Percentiles rank a stretch among this genome's conserved stretches.
Conservation (phyloP, 2,329 filamentous ascomycete genomes). For the Talaromyces funiculosus region DNA sequence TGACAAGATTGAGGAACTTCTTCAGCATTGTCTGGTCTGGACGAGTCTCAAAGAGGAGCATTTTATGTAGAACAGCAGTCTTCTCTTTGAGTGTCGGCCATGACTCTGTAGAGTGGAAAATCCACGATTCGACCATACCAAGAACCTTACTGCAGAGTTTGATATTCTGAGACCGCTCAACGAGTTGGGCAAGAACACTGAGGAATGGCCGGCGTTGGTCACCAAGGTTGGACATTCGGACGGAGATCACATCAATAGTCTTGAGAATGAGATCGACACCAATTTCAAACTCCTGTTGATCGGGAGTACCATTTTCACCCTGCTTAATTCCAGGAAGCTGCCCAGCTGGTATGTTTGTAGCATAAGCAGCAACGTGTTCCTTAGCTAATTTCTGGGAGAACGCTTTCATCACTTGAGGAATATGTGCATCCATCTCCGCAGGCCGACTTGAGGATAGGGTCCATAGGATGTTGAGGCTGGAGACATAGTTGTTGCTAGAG, state of each 20-base stretch:
- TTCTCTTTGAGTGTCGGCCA: slow-evolving; percentile 98
- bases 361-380: slow-evolving; percentile 77
- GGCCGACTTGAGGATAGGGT: slow-evolving; percentile 80
- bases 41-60: slow-evolving; percentile 89
- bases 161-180: slow-evolving; percentile 88
- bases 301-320: slow-evolving; percentile 43
- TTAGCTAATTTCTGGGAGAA: slow-evolving; percentile 86
- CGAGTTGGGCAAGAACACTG: slow-evolving; percentile 86
- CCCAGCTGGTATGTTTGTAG: slow-evolving; percentile 41
- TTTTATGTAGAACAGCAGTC: slow-evolving; percentile 97
- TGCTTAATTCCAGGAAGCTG: slow-evolving; percentile 33
- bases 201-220: slow-evolving; percentile 90
- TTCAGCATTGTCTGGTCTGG: slow-evolving; percentile 77
- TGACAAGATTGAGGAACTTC: slow-evolving; percentile 92
- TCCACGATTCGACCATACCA: slow-evolving; percentile 90
- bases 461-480: slow-evolving; percentile 90
- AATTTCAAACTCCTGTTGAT: slow-evolving; percentile 75
- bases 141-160: slow-evolving; percentile 87
- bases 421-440: slow-evolving; percentile 82
- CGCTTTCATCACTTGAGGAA: slow-evolving; percentile 83
- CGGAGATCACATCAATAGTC: slow-evolving; percentile 84
- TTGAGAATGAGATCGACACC: slow-evolving; percentile 90
- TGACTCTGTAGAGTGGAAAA: slow-evolving; percentile 89
- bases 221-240: slow-evolving; percentile 85
- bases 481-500: slow-evolving; percentile 72